Percentiles rank a stretch among this genome's conserved stretches.
Evolutionary conservation across 768 basidiomycete genomes (phyloP).

Genomic region (Candolleomyces eurysporus): DNA sequence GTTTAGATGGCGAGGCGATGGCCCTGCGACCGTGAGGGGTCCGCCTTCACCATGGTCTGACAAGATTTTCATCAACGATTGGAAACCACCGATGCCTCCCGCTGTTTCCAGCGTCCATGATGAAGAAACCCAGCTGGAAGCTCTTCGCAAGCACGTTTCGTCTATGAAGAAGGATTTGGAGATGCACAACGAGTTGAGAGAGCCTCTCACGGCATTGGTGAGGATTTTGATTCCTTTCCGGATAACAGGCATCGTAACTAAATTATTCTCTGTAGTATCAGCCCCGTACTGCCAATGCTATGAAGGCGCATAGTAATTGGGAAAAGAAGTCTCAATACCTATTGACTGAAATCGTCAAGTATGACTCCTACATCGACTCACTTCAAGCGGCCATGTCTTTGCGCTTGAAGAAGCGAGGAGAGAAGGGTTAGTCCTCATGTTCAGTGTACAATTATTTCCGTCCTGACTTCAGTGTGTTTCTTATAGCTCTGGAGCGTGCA

Average conservation of each 20-base stretch:
- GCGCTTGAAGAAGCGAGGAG: slow-evolving; percentile 85
- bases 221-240: slow-evolving; percentile 10
- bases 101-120: slow-evolving; percentile 82
- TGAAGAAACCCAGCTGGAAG: slow-evolving; percentile 91
- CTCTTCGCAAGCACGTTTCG: slow-evolving; percentile 76
- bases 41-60: slow-evolving; percentile 76
- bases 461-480: slow-evolving; percentile 1
- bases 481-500: slow-evolving; percentile 31
- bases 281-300: slow-evolving; percentile 66
- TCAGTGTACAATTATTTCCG: not conserved
- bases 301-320: slow-evolving; percentile 88
- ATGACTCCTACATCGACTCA: slow-evolving; percentile 92
- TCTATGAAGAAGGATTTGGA: slow-evolving; percentile 77
- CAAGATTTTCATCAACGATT: slow-evolving; percentile 80
- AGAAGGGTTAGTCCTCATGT: slow-evolving; percentile 51
- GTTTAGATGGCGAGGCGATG: slow-evolving; percentile 66
- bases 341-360: slow-evolving; percentile 91
- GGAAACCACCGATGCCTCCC: slow-evolving; percentile 89
- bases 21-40: slow-evolving; percentile 59
- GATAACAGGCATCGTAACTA: slow-evolving; percentile 11
- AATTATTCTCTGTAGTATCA: slow-evolving; percentile 58
- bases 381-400: slow-evolving; percentile 80
- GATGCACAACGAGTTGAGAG: slow-evolving; percentile 77
- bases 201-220: slow-evolving; percentile 81
- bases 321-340: slow-evolving; percentile 88